Percentiles rank a stretch among this genome's conserved stretches.
These are phyloP conservation scores for Termitomyces sp. DNA, from an alignment of 768 basidiomycete species.

Conservation along the genomic window DNA sequence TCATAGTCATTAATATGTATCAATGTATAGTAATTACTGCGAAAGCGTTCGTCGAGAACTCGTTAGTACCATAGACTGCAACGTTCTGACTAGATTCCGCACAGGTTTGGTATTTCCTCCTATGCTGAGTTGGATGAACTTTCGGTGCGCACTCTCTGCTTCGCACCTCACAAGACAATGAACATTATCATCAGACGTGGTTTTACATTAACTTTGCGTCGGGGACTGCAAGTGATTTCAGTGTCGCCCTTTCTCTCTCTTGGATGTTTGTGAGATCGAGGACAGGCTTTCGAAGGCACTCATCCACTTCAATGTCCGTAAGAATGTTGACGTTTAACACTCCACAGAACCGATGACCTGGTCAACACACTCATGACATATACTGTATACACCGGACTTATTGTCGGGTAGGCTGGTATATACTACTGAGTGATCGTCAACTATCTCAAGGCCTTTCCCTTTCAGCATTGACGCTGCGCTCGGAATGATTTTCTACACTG, in stretches of 20 bases:
- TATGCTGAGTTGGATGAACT: slow-evolving; percentile 35
- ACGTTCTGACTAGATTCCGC: background rate
- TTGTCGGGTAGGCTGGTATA: slow-evolving; percentile 33
- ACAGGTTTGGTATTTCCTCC: slow-evolving; percentile 40
- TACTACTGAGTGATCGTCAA: background rate
- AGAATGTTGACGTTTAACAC: background rate
- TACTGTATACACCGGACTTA: slow-evolving; percentile 52
- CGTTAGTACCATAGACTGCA: background rate
- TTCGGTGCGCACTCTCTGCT: slow-evolving; percentile 28
- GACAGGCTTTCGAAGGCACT: slow-evolving; percentile 49
- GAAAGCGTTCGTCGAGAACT: slow-evolving; percentile 41
- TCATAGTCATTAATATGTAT: background rate
- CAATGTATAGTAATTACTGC: slow-evolving; percentile 42
- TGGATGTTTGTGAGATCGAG: slow-evolving; percentile 44
- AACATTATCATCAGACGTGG: slow-evolving; percentile 31
- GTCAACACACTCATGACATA: slow-evolving; percentile 47
- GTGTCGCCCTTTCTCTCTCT: slow-evolving; percentile 47
- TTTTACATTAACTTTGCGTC: slow-evolving; percentile 53
- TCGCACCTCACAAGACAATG: background rate
- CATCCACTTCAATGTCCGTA: background rate
- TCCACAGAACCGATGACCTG: slow-evolving; percentile 46
- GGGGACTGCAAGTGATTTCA: slow-evolving; percentile 47
- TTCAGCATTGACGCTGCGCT: slow-evolving; percentile 42
- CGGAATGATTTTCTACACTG: slow-evolving; percentile 43
- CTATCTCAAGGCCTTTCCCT: background rate